Evolutionary conservation across 495 filamentous ascomycete genomes (phyloP).

Genomic region (Lasiosphaeria hispida): DNA sequence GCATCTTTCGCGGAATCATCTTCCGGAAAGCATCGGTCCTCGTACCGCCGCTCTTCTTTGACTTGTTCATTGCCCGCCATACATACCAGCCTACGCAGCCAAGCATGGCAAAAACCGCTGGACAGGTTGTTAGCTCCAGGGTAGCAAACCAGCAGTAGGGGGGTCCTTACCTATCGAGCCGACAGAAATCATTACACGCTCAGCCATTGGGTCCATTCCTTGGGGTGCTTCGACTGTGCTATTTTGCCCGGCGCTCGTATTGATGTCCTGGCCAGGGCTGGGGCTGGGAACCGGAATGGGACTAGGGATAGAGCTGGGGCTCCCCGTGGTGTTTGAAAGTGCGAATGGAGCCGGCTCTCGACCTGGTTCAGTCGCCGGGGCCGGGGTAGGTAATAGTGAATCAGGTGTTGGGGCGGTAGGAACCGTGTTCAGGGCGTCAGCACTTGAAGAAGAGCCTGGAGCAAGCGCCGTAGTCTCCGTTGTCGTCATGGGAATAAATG

Average conservation of each 20-base stretch:
- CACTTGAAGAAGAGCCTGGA: background rate
- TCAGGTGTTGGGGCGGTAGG: background rate
- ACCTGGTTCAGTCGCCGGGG: too few species aligned
- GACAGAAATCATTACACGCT: slow-evolving; percentile 46
- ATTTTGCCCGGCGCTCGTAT: background rate
- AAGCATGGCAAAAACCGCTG: slow-evolving; percentile 42
- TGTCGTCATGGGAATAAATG: slow-evolving; percentile 1
- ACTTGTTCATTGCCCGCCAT: slow-evolving; percentile 37
- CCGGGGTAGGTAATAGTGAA: too few species aligned
- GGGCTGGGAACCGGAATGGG: too few species aligned
- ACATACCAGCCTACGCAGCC: slow-evolving; percentile 41
- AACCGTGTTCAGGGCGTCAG: background rate
- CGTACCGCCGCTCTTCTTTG: slow-evolving; percentile 17
- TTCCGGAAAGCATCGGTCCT: slow-evolving; percentile 13
- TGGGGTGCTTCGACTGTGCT: slow-evolving; percentile 9
- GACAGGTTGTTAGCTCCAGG: background rate
- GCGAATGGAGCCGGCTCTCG: too few species aligned
- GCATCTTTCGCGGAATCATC: background rate
- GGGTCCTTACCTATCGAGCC: slow-evolving; percentile 47
- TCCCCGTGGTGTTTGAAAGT: too few species aligned
- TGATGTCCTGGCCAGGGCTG: too few species aligned
- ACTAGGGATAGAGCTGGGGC: too few species aligned
- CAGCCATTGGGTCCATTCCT: slow-evolving; percentile 33
- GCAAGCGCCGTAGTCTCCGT: background rate
- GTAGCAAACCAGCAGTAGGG: background rate